These are phyloP conservation scores for Asterochloris sp. DNA, from an alignment of 139 green algal genomes.

Conservation along the genomic window DNA sequence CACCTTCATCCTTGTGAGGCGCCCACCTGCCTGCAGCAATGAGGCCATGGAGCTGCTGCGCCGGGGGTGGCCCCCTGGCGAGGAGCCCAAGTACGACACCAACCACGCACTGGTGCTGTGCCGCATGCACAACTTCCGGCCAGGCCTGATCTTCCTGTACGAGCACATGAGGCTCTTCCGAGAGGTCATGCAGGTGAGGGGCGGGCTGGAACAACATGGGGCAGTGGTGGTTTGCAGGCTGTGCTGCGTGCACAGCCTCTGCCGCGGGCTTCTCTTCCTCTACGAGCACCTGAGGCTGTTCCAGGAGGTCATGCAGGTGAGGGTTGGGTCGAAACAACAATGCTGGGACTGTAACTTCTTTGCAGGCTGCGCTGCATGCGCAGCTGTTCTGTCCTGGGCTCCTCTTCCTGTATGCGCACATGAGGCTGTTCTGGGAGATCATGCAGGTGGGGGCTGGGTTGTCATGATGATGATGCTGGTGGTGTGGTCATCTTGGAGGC, in stretches of 20 bases:
- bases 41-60: conserved; percentile 83
- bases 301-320: conserved; percentile 70
- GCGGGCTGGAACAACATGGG: too few species aligned
- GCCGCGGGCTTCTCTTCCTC: conserved; percentile 77
- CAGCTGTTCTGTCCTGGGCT: conserved; percentile 67
- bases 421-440: conserved; percentile 76
- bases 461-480: too few species aligned
- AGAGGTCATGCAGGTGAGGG: conserved; percentile 66
- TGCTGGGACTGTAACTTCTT: too few species aligned
- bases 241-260: conserved; percentile 75
- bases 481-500: conserved; percentile 1
- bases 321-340: too few species aligned
- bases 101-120: conserved; percentile 91
- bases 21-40: conserved; percentile 16
- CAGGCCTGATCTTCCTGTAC: conserved; percentile 87
- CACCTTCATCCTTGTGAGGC: background rate
- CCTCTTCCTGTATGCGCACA: conserved; percentile 86
- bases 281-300: conserved; percentile 82
- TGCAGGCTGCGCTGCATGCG: conserved; percentile 80
- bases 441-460: conserved; percentile 43
- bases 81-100: conserved; percentile 70
- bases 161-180: conserved; percentile 74
- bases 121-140: conserved; percentile 62
- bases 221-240: too few species aligned
- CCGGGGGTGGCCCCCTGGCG: conserved; percentile 70